Percentiles rank a stretch among this genome's conserved stretches.
These are phyloP conservation scores for Lipomyces yarrowii DNA, from an alignment of 1,139 yeast genomes.

Conservation along the genomic window DNA sequence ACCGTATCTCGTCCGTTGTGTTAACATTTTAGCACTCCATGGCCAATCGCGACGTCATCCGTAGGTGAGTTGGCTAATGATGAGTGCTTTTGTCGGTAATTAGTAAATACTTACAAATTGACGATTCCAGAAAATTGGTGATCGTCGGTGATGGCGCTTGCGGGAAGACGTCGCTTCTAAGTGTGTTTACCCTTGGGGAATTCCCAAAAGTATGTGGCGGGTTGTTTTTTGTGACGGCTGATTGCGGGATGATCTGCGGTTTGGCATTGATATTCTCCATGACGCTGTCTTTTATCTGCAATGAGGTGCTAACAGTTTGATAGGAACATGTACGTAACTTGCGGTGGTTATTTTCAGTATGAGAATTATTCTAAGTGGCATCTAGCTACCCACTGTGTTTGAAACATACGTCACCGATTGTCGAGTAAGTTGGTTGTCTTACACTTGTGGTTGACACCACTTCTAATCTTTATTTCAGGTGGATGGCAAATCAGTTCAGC, in stretches of 20 bases:
- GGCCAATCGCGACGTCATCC: conserved; percentile 30
- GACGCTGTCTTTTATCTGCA: not conserved
- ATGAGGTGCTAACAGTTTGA: conserved; percentile 3
- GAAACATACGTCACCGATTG: conserved; percentile 94
- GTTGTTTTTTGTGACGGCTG: not conserved
- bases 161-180: conserved; percentile 88
- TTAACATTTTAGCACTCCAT: conserved; percentile 5
- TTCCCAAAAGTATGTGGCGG: conserved; percentile 48
- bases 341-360: not conserved
- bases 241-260: not conserved
- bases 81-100: not conserved
- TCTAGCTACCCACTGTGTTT: conserved; percentile 88
- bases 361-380: not conserved
- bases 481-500: conserved; percentile 86
- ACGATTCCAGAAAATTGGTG: conserved; percentile 59
- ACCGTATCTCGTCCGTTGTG: not conserved
- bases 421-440: conserved; percentile 47
- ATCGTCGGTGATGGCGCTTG: conserved; percentile 97
- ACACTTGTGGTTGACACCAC: too few relatives aligned
- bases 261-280: not conserved
- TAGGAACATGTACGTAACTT: conserved; percentile 28
- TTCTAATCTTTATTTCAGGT: conserved; percentile 37
- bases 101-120: not conserved
- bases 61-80: conserved; percentile 19
- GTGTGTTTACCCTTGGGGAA: conserved; percentile 88